A percentile compares a stretch with the other conserved stretches of the same genome.
Evolutionary conservation across 306 rosid species (phyloP).

Genomic region (Lagenaria siceraria): DNA sequence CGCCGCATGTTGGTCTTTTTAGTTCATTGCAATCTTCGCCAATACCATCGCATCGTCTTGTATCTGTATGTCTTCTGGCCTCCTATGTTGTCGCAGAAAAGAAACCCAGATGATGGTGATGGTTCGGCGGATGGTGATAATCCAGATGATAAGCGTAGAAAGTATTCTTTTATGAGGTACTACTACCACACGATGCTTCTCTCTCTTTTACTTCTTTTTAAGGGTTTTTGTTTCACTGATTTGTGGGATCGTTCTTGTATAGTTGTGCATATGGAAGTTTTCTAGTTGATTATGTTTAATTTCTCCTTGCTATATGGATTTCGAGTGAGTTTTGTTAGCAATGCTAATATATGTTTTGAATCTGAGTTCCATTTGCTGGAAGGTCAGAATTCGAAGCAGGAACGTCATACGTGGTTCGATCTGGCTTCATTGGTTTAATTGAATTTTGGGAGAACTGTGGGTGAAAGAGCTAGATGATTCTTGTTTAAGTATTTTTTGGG

Average conservation of each 20-base stretch:
- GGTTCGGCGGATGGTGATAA: conserved; percentile 25
- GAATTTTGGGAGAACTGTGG: neutral
- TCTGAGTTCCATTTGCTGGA: neutral
- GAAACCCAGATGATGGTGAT: conserved; percentile 66
- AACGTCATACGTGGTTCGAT: neutral
- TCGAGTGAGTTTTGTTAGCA: neutral
- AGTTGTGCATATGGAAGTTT: neutral
- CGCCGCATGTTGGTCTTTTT: conserved; percentile 36
- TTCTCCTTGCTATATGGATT: neutral
- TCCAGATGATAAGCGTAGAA: conserved; percentile 63
- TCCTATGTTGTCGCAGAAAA: conserved; percentile 64
- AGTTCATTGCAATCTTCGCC: conserved; percentile 4
- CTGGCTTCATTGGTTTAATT: neutral
- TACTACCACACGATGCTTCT: neutral
- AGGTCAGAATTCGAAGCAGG: neutral
- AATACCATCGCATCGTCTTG: conserved; percentile 1
- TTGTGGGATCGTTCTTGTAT: neutral
- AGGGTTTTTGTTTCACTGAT: neutral
- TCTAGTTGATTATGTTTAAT: neutral
- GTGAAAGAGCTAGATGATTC: neutral
- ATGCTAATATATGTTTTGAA: neutral
- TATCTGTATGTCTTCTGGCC: neutral
- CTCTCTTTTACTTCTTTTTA: neutral
- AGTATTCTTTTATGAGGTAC: conserved; percentile 35
- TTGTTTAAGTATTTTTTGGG: neutral